These are phyloP conservation scores for Aegilops longissima DNA, from an alignment of 176 grass and related monocot genomes.

Conservation along the genomic window DNA sequence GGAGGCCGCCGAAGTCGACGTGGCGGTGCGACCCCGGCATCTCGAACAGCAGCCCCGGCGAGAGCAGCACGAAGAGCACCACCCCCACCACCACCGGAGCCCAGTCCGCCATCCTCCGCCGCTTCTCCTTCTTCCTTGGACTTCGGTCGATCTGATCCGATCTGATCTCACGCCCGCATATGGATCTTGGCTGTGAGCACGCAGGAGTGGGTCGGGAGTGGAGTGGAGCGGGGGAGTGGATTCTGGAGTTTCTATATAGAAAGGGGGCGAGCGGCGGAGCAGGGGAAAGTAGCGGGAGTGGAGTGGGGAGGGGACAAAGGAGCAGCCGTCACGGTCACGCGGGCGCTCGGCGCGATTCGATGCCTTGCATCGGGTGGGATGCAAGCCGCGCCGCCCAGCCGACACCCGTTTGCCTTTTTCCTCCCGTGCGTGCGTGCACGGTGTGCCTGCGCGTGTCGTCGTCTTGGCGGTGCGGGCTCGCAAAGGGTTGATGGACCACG, in stretches of 20 bases:
- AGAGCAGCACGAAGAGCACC: conserved; percentile 2
- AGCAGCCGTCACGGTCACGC: neutral
- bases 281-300: neutral
- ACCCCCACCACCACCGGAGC: conserved; percentile 7
- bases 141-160: too few relatives aligned
- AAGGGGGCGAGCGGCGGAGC: neutral
- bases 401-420: too few relatives aligned
- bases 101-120: conserved; percentile 1
- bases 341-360: neutral
- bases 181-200: too few relatives aligned
- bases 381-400: too few relatives aligned
- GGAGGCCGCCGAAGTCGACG: conserved; percentile 15
- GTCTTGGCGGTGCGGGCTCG: too few relatives aligned
- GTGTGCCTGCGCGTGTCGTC: too few relatives aligned
- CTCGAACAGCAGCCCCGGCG: conserved; percentile 18
- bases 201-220: too few relatives aligned
- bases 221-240: neutral
- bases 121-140: neutral
- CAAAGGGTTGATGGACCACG: too few relatives aligned
- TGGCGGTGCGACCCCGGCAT: conserved; percentile 13
- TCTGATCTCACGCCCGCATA: too few relatives aligned
- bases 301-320: neutral
- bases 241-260: neutral
- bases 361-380: neutral
- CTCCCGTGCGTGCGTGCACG: too few relatives aligned